phyloP scores from a whole-genome alignment of 257 asterid genomes.

The Solanum lignicaule region DNA sequence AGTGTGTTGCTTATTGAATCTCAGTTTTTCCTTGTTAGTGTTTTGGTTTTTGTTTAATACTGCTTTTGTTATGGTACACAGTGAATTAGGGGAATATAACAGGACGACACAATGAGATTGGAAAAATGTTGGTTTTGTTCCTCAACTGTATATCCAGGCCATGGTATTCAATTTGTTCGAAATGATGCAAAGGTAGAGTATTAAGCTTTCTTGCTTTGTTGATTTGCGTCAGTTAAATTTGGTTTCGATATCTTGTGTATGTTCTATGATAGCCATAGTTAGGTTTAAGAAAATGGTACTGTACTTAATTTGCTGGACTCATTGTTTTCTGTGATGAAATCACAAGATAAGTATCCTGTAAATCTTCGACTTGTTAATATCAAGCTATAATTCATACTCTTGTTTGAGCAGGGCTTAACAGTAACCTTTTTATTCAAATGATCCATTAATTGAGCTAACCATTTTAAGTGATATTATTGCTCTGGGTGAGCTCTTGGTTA shows the following conservation, averaged over 20 bases:
- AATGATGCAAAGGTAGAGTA: constrained; percentile 72
- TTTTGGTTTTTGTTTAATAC: not conserved
- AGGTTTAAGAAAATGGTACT: not conserved
- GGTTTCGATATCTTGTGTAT: not conserved
- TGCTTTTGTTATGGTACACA: not conserved
- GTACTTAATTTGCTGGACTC: not conserved
- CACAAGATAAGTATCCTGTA: not conserved
- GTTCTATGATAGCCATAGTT: not conserved
- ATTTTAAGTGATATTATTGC: not conserved
- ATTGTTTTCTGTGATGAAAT: not conserved
- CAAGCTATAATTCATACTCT: not conserved
- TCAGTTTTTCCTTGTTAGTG: not conserved
- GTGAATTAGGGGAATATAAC: not conserved
- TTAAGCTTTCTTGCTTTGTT: not conserved
- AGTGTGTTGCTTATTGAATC: not conserved
- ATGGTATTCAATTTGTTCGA: constrained; percentile 83
- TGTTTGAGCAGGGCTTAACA: not conserved
- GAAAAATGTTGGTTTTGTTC: constrained; percentile 96
- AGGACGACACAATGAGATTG: constrained; percentile 53
- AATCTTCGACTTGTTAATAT: not conserved
- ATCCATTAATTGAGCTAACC: not conserved
- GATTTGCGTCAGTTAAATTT: not conserved
- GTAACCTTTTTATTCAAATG: not conserved
- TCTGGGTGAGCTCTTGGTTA: not conserved
- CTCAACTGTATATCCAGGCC: constrained; percentile 75